Percentiles rank a stretch among this genome's conserved stretches.
Evolutionary conservation across 2,329 filamentous ascomycete species (phyloP).

Genomic region (Aspergillus sp.): DNA sequence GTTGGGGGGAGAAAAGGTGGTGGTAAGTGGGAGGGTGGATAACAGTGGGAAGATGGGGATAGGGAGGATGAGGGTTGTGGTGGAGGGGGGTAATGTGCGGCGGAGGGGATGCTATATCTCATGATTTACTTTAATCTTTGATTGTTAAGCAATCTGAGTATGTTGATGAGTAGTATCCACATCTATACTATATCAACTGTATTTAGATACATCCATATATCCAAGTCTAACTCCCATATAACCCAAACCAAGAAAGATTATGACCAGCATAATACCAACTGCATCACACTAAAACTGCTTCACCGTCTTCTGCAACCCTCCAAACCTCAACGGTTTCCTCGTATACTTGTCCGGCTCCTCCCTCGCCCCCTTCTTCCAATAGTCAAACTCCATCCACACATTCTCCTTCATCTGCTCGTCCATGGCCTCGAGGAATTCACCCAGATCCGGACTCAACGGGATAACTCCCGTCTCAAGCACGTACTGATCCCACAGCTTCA

Average conservation of each 20-base stretch:
- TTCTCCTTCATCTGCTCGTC: conserved; percentile 68
- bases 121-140: too few species aligned
- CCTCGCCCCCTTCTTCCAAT: conserved; percentile 59
- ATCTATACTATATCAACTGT: too few species aligned
- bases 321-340: conserved; percentile 31
- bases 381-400: conserved; percentile 67
- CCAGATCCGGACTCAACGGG: conserved; percentile 61
- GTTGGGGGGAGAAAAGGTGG: conserved; percentile 58
- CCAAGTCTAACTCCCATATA: too few species aligned
- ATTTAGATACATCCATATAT: too few species aligned
- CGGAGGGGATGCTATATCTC: not conserved
- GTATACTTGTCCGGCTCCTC: conserved; percentile 52
- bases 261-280: too few species aligned
- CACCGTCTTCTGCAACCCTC: conserved; percentile 35
- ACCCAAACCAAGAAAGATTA: too few species aligned
- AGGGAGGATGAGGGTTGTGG: conserved; percentile 15
- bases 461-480: conserved; percentile 62
- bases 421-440: conserved; percentile 60
- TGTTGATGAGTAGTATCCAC: too few species aligned
- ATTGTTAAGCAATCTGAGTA: too few species aligned
- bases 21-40: conserved; percentile 36
- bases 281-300: conserved; percentile 32
- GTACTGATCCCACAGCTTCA: conserved; percentile 60
- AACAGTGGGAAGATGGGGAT: too few species aligned
- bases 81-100: conserved; percentile 29